Conservation (phyloP, 2,329 filamentous ascomycete genomes). For the Trichoderma sp. region DNA sequence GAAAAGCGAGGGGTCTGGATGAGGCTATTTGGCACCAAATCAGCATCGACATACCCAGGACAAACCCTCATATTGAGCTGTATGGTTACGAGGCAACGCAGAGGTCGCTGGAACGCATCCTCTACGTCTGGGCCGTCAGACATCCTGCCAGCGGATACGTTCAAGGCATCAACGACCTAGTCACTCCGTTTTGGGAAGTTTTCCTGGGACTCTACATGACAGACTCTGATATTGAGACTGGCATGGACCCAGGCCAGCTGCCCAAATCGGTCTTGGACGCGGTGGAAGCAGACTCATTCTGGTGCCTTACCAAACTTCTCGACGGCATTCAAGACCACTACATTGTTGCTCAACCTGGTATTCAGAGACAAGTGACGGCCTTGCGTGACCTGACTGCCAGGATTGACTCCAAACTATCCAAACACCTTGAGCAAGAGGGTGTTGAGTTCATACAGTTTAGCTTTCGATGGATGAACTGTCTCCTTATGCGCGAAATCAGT, state of each 20-base stretch:
- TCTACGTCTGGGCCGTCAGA: conserved; percentile 97
- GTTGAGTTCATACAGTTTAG: conserved; percentile 99
- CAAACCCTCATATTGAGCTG: conserved; percentile 91
- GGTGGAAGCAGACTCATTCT: conserved; percentile 96
- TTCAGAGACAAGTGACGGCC: conserved; percentile 88
- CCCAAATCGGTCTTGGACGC: conserved; percentile 90
- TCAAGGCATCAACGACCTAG: conserved; percentile 97
- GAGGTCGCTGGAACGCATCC: conserved; percentile 86
- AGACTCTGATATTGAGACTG: conserved; percentile 87
- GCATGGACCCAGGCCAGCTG: conserved; percentile 95
- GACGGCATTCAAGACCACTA: conserved; percentile 99
- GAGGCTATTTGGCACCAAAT: conserved; percentile 99
- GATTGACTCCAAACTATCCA: conserved; percentile 82
- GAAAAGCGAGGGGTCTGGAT: conserved; percentile 72
- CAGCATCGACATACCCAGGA: conserved; percentile 95
- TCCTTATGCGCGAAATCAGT: conserved; percentile 96
- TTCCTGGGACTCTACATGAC: conserved; percentile 94
- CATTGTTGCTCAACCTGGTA: conserved; percentile 95
- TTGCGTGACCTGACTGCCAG: conserved; percentile 87
- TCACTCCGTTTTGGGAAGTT: conserved; percentile 97
- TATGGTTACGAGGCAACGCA: conserved; percentile 97
- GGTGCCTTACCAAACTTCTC: conserved; percentile 96
- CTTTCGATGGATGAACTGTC: conserved; percentile 99
- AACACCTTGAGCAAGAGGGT: conserved; percentile 85
- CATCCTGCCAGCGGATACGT: conserved; percentile 98